Conservation (phyloP, 371 early-diverging fungal species). For the Zychaea mexicana region DNA sequence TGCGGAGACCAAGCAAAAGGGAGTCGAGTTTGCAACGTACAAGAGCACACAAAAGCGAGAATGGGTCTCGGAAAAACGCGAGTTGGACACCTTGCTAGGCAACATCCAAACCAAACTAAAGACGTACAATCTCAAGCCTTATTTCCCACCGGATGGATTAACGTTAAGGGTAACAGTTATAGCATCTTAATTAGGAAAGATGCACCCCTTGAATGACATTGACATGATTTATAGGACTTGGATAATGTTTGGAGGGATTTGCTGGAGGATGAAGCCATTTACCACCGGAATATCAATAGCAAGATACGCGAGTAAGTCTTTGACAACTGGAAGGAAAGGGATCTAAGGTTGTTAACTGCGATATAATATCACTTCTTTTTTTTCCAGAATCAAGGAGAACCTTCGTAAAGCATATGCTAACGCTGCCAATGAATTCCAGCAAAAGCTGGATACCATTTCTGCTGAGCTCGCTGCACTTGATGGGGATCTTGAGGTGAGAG, state of each 20-base stretch:
- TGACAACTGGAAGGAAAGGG: too few relatives aligned
- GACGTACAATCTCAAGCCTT: constrained; percentile 88
- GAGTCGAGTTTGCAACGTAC: constrained; percentile 76
- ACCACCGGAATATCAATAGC: constrained; percentile 78
- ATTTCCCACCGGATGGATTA: constrained; percentile 80
- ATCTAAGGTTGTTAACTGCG: too few relatives aligned
- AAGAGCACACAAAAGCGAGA: constrained; percentile 80
- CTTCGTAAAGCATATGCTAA: constrained; percentile 73
- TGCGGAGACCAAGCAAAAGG: constrained; percentile 74
- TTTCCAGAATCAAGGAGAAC: constrained; percentile 73
- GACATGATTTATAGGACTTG: constrained; percentile 58
- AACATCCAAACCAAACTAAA: constrained; percentile 95
- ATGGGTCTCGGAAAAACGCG: constrained; percentile 91
- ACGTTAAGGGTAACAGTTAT: constrained; percentile 21
- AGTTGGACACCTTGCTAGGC: constrained; percentile 84
- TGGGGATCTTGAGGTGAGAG: constrained; percentile 68
- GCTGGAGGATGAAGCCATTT: constrained; percentile 71
- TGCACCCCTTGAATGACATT: too few relatives aligned
- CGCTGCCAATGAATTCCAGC: constrained; percentile 78
- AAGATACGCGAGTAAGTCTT: constrained; percentile 75
- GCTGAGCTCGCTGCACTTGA: constrained; percentile 65
- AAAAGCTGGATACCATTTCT: constrained; percentile 68
- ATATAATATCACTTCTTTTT: background rate
- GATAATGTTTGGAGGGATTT: constrained; percentile 78
- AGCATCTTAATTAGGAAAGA: background rate